phyloP scores from a whole-genome alignment of 441 rosid genomes.

The Adansonia grandidieri region DNA sequence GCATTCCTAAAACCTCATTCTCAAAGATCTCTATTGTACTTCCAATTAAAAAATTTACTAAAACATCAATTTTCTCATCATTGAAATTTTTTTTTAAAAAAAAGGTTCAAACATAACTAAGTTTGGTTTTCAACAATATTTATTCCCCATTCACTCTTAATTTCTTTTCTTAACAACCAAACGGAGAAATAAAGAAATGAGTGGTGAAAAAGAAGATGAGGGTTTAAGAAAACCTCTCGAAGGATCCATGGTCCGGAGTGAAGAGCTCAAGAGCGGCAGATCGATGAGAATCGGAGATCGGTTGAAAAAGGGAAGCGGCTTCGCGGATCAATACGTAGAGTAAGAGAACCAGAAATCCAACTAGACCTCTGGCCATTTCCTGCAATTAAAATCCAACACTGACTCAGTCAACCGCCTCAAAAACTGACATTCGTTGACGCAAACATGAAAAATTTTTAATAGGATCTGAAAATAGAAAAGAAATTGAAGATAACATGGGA shows the following conservation, averaged over 20 bases:
- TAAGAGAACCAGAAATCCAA: slow-evolving; percentile 47
- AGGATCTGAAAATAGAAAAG: neutral
- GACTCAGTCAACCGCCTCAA: neutral
- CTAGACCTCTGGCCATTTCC: slow-evolving; percentile 60
- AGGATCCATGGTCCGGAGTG: slow-evolving; percentile 61
- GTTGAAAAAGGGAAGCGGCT: slow-evolving; percentile 66
- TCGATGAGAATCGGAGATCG: slow-evolving; percentile 87
- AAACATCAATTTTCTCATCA: neutral
- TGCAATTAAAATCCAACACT: slow-evolving; percentile 32
- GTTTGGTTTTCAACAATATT: neutral
- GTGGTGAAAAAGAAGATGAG: neutral
- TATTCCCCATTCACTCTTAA: slow-evolving; percentile 9
- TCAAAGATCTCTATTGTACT: slow-evolving; percentile 7
- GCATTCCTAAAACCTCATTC: neutral
- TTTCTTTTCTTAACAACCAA: neutral
- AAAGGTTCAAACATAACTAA: neutral
- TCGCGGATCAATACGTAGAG: slow-evolving; percentile 54
- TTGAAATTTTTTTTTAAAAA: neutral
- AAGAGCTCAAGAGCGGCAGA: slow-evolving; percentile 85
- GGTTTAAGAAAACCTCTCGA: slow-evolving; percentile 56
- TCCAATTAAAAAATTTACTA: neutral
- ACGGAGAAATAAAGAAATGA: neutral
- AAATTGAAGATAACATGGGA: neutral
- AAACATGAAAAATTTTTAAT: neutral
- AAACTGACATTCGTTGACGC: neutral